Conservation (phyloP, 192 early-diverging fungal species). For the Coemansia sp. region DNA sequence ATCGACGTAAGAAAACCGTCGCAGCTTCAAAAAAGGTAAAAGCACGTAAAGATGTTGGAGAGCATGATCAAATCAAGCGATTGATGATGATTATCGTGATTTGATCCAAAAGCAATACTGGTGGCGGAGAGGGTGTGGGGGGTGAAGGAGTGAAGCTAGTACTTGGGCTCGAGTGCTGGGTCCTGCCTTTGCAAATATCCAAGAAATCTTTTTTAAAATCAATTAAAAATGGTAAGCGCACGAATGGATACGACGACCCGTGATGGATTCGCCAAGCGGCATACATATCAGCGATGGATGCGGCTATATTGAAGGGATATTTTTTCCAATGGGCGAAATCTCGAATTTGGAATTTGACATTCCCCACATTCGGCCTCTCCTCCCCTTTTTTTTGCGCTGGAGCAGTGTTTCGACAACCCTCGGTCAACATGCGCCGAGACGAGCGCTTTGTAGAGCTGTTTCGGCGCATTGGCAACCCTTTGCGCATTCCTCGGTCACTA, state of each 20-base stretch:
- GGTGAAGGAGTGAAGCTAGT: background rate
- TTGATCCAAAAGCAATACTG: background rate
- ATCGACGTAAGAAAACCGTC: too few species aligned
- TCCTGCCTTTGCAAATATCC: background rate
- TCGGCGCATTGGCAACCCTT: background rate
- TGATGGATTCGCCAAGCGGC: background rate
- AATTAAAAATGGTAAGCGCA: constrained; percentile 9
- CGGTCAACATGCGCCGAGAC: background rate
- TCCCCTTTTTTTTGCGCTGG: background rate
- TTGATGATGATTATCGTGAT: background rate
- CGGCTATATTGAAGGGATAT: background rate
- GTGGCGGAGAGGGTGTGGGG: background rate
- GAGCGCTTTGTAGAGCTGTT: background rate
- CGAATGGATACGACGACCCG: constrained; percentile 1
- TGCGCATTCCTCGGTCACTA: background rate
- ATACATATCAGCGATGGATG: background rate
- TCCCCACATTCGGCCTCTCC: background rate
- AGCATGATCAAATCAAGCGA: background rate
- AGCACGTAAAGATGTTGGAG: background rate
- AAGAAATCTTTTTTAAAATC: background rate
- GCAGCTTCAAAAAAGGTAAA: too few species aligned
- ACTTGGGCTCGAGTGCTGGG: background rate
- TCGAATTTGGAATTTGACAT: background rate
- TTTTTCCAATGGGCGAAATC: background rate
- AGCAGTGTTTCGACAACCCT: background rate